Base-by-base conservation (phyloP, 2,329 filamentous ascomycete genomes). In the Fusarium humuli region DNA sequence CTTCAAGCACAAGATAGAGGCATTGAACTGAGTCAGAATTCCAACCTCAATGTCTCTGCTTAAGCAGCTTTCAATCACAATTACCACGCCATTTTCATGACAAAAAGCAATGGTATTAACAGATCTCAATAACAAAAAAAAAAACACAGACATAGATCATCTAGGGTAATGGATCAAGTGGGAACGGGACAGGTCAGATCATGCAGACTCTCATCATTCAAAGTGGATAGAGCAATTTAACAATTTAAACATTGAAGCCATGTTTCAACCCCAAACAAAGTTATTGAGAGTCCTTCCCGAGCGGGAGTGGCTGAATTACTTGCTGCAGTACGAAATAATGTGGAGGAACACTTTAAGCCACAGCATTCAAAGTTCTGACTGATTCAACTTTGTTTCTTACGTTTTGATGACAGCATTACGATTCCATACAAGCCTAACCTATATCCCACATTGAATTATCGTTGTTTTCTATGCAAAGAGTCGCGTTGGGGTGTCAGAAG, bases 301-400 rank as follows among this genome's bases (percentile, higher is more conserved):
- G 52, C 68, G 68, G 68, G 68, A 69, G 68, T 71, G 68, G 64
- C 68, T 60, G 41, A 42, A 48, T 27, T 29, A 46, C 25, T 11
- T 12, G n/a, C 30, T 46, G 20, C 27, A 40, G 20, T 29, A 40
- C 5, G 27, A 27, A 34, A 60, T 34, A 32, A 42, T 45, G 50
- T 56, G 59, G 56, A 58, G 23, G 59, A 52, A 45, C 50, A 29
- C 25, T 58, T 61, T 65, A 25, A 70, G 67, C 68, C 64, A 61
- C 67, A 34, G 41, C 32, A 52, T 52, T 27, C 12, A 45, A 29
- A 22, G 23, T 27, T 41, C 47, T 57, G 12, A 30, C 42, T 13
- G n/a, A 16, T 13, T 32, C 11, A 23, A 22, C 8, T 30, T 34
- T 49, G 22, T 61, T 49, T 45, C n/a, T 66, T 22, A 30, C 11